Evolutionary conservation across 2,329 filamentous ascomycete genomes (phyloP).

Genomic region (Knufia fluminis): DNA sequence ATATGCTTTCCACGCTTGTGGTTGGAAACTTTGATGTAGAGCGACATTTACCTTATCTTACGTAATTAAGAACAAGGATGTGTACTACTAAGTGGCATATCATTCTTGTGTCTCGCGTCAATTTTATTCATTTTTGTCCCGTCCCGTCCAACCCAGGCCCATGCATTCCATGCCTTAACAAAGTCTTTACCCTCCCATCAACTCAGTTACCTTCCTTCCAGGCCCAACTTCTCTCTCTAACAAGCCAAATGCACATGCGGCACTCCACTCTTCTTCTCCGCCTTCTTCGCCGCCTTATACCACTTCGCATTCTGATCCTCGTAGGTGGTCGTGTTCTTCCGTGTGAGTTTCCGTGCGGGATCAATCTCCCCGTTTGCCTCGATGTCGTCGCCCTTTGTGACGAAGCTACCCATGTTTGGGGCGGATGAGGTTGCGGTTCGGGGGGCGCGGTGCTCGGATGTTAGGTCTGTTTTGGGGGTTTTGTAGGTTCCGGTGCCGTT

Average conservation of each 20-base stretch:
- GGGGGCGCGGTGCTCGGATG: not conserved
- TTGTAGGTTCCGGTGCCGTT: not conserved
- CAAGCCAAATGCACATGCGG: slow-evolving; percentile 19
- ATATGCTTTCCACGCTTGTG: too few relatives aligned
- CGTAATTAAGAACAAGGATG: too few relatives aligned
- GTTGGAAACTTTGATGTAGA: too few relatives aligned
- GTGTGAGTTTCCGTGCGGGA: not conserved
- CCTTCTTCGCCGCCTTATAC: slow-evolving; percentile 25
- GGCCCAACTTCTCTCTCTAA: not conserved
- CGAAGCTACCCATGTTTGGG: slow-evolving; percentile 8
- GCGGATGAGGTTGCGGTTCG: not conserved
- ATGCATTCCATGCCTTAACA: too few relatives aligned
- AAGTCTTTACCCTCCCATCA: too few relatives aligned
- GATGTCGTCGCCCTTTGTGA: not conserved
- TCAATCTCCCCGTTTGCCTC: slow-evolving; percentile 5
- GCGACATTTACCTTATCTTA: too few relatives aligned
- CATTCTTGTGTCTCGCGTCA: too few relatives aligned
- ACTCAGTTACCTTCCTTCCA: too few relatives aligned
- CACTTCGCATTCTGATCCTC: slow-evolving; percentile 22
- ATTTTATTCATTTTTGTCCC: too few relatives aligned
- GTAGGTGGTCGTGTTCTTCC: slow-evolving; percentile 11
- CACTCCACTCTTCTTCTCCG: slow-evolving; percentile 21
- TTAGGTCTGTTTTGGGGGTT: slow-evolving; percentile 5
- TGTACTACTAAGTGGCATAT: too few relatives aligned
- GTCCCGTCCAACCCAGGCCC: too few relatives aligned